These are phyloP conservation scores for Echria macrotheca DNA, from an alignment of 495 filamentous ascomycete species.

Conservation along the genomic window DNA sequence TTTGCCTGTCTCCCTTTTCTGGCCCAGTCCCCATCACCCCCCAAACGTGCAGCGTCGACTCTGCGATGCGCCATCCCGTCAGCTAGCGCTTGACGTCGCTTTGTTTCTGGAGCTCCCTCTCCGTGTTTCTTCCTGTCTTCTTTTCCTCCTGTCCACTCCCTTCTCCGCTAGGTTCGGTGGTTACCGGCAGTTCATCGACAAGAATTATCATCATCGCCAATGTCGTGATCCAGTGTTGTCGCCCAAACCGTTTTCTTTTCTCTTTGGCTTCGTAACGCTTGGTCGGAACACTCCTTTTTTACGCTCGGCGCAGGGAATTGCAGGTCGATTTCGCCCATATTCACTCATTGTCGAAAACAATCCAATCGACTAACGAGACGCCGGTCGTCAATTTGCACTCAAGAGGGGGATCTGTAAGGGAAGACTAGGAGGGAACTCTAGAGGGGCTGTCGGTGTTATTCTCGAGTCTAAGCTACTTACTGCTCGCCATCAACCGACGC, in stretches of 20 bases:
- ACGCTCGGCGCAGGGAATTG: constrained; percentile 24
- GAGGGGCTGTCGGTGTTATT: neutral
- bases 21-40: neutral
- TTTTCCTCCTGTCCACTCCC: constrained; percentile 2
- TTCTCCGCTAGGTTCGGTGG: constrained; percentile 7
- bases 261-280: constrained; percentile 18
- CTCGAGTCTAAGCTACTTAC: constrained; percentile 15
- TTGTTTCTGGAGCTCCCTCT: constrained; percentile 7
- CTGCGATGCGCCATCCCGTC: neutral
- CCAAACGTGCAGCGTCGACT: neutral
- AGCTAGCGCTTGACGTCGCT: constrained; percentile 1
- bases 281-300: constrained; percentile 10
- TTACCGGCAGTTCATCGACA: neutral
- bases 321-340: constrained; percentile 30
- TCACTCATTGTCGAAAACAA: constrained; percentile 13
- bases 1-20: constrained; percentile 1
- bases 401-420: neutral
- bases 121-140: too few relatives aligned
- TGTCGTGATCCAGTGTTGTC: constrained; percentile 19
- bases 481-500: constrained; percentile 9
- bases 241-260: constrained; percentile 29
- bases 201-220: constrained; percentile 24
- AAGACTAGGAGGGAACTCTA: neutral
- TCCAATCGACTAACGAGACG: constrained; percentile 16
- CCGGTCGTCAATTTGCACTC: constrained; percentile 22